A percentile compares a stretch with the other conserved stretches of the same genome.
phyloP scores from a whole-genome alignment of 441 rosid genomes.

The Metrosideros polymorpha region DNA sequence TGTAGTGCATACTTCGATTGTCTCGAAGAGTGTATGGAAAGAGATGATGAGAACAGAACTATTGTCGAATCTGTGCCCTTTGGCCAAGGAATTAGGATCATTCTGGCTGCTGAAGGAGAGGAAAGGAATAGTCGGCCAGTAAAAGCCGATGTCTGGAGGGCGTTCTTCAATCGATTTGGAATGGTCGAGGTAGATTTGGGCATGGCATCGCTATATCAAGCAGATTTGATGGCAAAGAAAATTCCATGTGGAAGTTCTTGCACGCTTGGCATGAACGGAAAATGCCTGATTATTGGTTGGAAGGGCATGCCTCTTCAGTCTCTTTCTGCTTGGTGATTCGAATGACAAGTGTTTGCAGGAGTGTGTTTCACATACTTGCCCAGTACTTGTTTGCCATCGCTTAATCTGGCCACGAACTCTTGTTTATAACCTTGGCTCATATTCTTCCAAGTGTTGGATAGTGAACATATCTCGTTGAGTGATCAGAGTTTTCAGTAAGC shows the following conservation, averaged over 20 bases:
- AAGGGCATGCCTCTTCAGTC: slow-evolving; percentile 25
- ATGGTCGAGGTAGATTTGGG: slow-evolving; percentile 20
- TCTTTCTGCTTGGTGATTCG: slow-evolving; percentile 30
- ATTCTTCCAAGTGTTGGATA: neutral
- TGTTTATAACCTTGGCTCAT: too few species aligned
- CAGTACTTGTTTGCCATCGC: neutral
- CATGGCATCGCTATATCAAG: slow-evolving; percentile 15
- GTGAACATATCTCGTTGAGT: fast-evolving
- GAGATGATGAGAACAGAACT: slow-evolving; percentile 1
- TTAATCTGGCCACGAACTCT: too few species aligned
- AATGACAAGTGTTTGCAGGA: neutral
- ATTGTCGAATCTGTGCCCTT: slow-evolving; percentile 5
- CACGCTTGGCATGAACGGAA: slow-evolving; percentile 11
- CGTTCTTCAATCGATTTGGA: slow-evolving; percentile 1
- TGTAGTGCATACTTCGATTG: slow-evolving; percentile 15
- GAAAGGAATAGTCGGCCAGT: slow-evolving; percentile 14
- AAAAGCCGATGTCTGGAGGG: slow-evolving; percentile 27
- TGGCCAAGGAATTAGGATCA: slow-evolving; percentile 11
- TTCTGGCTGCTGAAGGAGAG: slow-evolving; percentile 17
- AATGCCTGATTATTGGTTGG: slow-evolving; percentile 20
- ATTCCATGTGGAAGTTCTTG: slow-evolving; percentile 12
- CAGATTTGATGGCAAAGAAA: slow-evolving; percentile 11
- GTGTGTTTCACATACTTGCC: neutral
- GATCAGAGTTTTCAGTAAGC: neutral
- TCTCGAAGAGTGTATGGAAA: slow-evolving; percentile 5